A percentile compares a stretch with the other conserved stretches of the same genome.
Conservation (phyloP, 2,329 filamentous ascomycete genomes). For the Chalara sp. region DNA sequence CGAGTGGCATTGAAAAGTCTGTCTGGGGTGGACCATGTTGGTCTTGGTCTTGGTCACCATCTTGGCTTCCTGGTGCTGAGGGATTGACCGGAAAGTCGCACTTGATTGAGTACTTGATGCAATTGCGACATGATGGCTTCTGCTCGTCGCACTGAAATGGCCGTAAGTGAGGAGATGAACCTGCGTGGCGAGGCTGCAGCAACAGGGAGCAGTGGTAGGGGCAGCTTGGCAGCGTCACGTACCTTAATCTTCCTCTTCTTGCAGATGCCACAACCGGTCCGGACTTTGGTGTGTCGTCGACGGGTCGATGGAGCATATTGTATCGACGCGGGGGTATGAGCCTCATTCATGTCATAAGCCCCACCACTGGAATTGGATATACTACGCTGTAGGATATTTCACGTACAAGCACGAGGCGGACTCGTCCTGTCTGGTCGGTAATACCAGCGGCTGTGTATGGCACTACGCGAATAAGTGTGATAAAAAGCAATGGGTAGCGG, state of each 20-base stretch:
- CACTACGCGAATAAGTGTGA: no score
- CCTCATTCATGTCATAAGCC: no score
- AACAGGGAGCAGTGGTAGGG: background rate
- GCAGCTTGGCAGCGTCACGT: background rate
- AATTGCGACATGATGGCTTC: constrained; percentile 33
- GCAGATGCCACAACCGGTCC: constrained; percentile 33
- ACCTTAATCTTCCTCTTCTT: constrained; percentile 37
- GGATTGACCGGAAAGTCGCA: constrained; percentile 28
- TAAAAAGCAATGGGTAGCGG: no score
- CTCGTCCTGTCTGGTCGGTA: no score
- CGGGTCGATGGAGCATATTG: no score
- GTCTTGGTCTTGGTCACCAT: constrained; percentile 1
- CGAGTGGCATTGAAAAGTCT: constrained; percentile 2
- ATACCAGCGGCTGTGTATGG: no score
- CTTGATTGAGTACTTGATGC: constrained; percentile 32
- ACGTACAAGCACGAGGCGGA: no score
- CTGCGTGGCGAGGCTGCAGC: background rate
- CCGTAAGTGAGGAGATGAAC: background rate
- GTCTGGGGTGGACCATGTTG: constrained; percentile 4
- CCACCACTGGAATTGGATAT: no score
- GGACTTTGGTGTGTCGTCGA: no score
- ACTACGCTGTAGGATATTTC: no score
- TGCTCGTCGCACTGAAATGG: constrained; percentile 33
- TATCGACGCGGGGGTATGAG: no score
- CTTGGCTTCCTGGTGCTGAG: no score